A percentile compares a stretch with the other conserved stretches of the same genome.
These are phyloP conservation scores for Fusarium sp. DNA, from an alignment of 2,329 filamentous ascomycete genomes.

Conservation along the genomic window DNA sequence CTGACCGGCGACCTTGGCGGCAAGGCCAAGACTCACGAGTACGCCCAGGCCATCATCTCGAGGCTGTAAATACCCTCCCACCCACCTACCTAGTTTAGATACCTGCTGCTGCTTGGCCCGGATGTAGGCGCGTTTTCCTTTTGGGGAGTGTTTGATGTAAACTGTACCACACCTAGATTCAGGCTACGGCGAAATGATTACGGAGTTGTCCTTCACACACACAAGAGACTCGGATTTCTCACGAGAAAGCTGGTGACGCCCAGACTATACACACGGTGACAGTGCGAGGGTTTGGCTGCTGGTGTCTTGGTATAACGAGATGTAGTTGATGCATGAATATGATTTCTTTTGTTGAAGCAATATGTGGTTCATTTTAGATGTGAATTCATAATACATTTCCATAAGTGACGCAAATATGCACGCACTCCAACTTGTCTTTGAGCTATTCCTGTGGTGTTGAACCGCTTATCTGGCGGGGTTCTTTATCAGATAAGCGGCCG, in stretches of 20 bases:
- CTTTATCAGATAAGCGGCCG: neutral
- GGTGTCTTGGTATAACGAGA: neutral
- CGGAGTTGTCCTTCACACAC: conserved; percentile 34
- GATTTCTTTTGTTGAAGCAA: neutral
- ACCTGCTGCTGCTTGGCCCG: conserved; percentile 37
- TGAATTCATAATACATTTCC: too few species aligned
- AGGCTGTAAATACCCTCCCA: conserved; percentile 59
- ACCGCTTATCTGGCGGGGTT: neutral
- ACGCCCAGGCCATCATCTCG: conserved; percentile 86
- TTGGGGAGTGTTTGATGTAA: conserved; percentile 43
- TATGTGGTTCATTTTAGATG: neutral
- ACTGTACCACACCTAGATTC: conserved; percentile 46
- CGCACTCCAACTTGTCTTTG: neutral
- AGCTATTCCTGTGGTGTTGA: neutral
- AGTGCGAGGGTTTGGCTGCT: conserved; percentile 5
- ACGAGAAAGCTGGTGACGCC: conserved; percentile 21
- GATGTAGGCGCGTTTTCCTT: conserved; percentile 37
- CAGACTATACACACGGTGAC: conserved; percentile 18
- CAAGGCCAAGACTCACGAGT: conserved; percentile 95
- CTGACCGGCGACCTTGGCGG: conserved; percentile 96
- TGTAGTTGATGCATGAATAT: neutral
- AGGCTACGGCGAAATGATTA: conserved; percentile 45
- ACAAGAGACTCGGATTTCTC: conserved; percentile 10
- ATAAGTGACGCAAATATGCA: neutral
- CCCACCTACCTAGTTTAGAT: conserved; percentile 34